Conservation (phyloP, 1,139 yeast species). For the Suhomyces ambrosiae region DNA sequence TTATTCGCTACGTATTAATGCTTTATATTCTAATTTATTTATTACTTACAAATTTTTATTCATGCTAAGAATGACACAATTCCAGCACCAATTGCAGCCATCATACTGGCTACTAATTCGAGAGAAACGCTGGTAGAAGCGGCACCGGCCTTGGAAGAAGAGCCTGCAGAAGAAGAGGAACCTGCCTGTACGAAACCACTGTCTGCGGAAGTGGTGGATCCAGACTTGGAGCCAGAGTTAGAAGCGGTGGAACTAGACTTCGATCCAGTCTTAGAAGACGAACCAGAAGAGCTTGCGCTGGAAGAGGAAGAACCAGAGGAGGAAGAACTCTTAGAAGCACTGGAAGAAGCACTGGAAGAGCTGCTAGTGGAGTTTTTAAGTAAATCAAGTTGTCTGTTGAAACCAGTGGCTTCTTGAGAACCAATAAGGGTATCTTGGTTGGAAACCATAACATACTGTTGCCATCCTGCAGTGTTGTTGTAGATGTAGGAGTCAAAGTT, state of each 20-base stretch:
- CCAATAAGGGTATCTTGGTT: slow-evolving; percentile 63
- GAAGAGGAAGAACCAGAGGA: slow-evolving; percentile 11
- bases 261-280: slow-evolving; percentile 1
- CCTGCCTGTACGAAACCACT: slow-evolving; percentile 6
- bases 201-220: slow-evolving; percentile 22
- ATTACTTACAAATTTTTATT: too few species aligned
- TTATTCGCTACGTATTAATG: too few species aligned
- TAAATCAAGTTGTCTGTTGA: slow-evolving; percentile 51
- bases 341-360: slow-evolving; percentile 11
- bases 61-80: slow-evolving; percentile 17
- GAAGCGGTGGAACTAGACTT: neutral
- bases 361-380: slow-evolving; percentile 9
- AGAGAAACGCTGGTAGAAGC: slow-evolving; percentile 4
- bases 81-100: slow-evolving; percentile 25
- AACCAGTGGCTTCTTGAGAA: slow-evolving; percentile 62
- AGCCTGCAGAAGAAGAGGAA: slow-evolving; percentile 14
- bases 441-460: slow-evolving; percentile 55
- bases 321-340: slow-evolving; percentile 8
- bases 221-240: slow-evolving; percentile 1
- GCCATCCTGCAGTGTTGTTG: slow-evolving; percentile 50
- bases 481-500: slow-evolving; percentile 55
- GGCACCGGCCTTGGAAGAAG: slow-evolving; percentile 14
- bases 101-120: slow-evolving; percentile 16
- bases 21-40: too few species aligned
- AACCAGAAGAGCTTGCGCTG: neutral